Base-by-base conservation (phyloP, 805 yeast genomes). In the Wickerhamiella qilinensis region DNA sequence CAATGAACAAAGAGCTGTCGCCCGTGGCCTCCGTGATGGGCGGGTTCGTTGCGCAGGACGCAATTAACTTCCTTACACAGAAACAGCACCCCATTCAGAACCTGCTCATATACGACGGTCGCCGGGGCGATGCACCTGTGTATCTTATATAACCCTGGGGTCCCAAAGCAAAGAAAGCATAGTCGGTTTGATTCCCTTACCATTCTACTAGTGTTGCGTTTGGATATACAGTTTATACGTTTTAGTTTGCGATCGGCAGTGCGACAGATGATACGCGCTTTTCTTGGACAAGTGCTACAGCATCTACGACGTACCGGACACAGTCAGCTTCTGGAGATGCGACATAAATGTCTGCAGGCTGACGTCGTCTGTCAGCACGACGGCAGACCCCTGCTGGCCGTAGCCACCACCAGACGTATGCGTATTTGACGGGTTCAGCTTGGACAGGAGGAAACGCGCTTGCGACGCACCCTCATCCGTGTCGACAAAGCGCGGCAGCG, bases 391-490 rank as follows among this genome's bases (percentile, higher is more conserved):
- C 18, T 63, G 59, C 34, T 75, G 73, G 33, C 71, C 71, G 35
- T 56, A 56, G 28, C 60, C 62, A 35, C 63, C 66, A 20, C 56
- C 61, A 46, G 73, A 71, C 56, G 77, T 75, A 56, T 80, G 79
- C 30, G 86, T 77, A 46, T 81, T 84, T 35, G 94, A 79, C 30
- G 98, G 98, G 59, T 93, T 91, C 59, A 91, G 73, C 62, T 85
- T 91, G 21, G 96, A 83, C 60, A 84, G 75, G 60, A 91, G 69
- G 69, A 91, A 91, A 63, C 99, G 77, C 2, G 97, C 96, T 63
- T 91, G 99, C 14, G 96, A 86, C 40, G 95, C 96, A 52, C 98
- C 97, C 51, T 88, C 96, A 57, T 88, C 96, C 43, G 95, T 84
- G 52, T 88, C 94, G 50, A 91, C 86, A 55, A 88, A 91, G 62